Percentiles rank a stretch among this genome's conserved stretches.
Evolutionary conservation across 2,329 filamentous ascomycete genomes (phyloP).

Genomic region (Fusarium sp.): DNA sequence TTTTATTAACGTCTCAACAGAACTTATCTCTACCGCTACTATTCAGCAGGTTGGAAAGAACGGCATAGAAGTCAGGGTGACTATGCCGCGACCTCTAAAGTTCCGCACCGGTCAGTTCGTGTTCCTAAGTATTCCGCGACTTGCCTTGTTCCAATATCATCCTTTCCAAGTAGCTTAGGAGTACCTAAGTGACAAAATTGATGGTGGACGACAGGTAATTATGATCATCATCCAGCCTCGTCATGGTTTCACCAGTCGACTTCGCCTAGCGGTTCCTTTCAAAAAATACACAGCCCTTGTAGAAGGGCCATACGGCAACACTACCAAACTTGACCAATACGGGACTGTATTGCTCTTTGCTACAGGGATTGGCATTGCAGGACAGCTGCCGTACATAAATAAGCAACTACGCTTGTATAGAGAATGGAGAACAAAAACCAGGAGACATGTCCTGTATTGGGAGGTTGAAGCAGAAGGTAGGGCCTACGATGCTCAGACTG

Average conservation of each 20-base stretch:
- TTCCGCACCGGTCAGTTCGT: neutral
- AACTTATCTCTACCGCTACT: neutral
- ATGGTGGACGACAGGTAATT: neutral
- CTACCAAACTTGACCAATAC: neutral
- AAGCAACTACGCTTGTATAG: constrained; percentile 2
- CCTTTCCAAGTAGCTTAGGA: neutral
- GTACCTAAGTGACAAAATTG: neutral
- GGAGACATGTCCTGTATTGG: constrained; percentile 7
- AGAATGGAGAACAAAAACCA: constrained; percentile 5
- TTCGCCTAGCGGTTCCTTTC: neutral
- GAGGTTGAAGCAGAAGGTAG: constrained; percentile 12
- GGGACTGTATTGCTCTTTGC: constrained; percentile 1
- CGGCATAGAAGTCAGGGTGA: neutral
- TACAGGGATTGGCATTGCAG: constrained; percentile 3
- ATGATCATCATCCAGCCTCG: neutral
- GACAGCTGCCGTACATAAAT: constrained; percentile 8
- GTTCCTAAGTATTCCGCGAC: neutral
- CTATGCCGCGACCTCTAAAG: neutral
- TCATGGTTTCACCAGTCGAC: neutral
- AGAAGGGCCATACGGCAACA: neutral
- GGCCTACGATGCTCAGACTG: neutral
- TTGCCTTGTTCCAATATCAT: neutral
- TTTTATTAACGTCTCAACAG: neutral
- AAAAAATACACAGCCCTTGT: neutral
- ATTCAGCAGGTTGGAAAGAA: neutral